Evolutionary conservation across 2,329 filamentous ascomycete species (phyloP).

Genomic region (Shiraia sp.): DNA sequence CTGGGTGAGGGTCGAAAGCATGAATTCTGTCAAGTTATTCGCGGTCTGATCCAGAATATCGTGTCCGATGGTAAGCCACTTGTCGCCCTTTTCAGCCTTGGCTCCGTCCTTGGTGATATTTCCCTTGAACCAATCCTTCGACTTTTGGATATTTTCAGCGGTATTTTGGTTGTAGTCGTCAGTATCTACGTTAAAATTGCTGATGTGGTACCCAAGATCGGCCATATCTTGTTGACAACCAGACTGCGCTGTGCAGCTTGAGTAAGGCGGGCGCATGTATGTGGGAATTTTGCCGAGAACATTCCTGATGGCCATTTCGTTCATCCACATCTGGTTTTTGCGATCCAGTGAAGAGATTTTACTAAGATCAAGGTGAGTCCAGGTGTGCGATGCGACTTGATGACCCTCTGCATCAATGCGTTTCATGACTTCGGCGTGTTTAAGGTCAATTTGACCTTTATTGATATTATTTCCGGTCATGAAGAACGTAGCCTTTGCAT

Average conservation of each 20-base stretch:
- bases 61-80: conserved; percentile 54
- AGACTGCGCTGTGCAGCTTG: conserved; percentile 44
- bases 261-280: conserved; percentile 53
- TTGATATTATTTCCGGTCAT: conserved; percentile 59
- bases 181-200: conserved; percentile 62
- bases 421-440: conserved; percentile 54
- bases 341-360: conserved; percentile 45
- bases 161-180: conserved; percentile 60
- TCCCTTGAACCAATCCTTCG: conserved; percentile 12
- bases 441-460: conserved; percentile 58
- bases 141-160: conserved; percentile 32
- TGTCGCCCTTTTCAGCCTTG: conserved; percentile 8
- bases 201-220: conserved; percentile 58
- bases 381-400: conserved; percentile 62
- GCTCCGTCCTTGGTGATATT: conserved; percentile 4
- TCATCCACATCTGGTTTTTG: conserved; percentile 52
- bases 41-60: conserved; percentile 51
- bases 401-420: conserved; percentile 58
- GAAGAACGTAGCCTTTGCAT: conserved; percentile 68
- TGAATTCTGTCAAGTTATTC: conserved; percentile 43
- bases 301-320: conserved; percentile 57
- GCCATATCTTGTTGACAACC: conserved; percentile 43
- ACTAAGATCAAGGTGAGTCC: conserved; percentile 53
- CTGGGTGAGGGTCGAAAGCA: conserved; percentile 41
- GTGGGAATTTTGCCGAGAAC: conserved; percentile 57